These are phyloP conservation scores for Saposhnikovia divaricata DNA, from an alignment of 129 eudicot species.

Conservation along the genomic window DNA sequence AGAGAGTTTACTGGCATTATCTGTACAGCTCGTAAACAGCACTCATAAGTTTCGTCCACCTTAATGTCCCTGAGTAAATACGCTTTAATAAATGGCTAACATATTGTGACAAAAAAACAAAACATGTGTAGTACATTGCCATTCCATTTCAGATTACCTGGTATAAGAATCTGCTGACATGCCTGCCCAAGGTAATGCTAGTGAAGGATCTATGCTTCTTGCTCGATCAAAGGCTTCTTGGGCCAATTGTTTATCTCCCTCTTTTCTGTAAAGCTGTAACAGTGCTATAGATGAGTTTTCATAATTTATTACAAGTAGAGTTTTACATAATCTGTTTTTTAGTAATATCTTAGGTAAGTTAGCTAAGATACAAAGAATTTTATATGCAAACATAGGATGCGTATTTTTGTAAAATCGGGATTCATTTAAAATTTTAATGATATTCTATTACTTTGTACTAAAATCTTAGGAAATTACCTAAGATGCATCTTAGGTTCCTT, in stretches of 20 bases:
- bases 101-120: not conserved
- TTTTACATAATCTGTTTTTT: not conserved
- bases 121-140: not conserved
- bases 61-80: constrained; percentile 45
- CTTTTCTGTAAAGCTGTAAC: constrained; percentile 65
- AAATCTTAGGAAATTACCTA: no score
- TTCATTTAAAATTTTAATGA: no score
- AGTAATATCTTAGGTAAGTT: not conserved
- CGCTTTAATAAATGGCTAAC: constrained; percentile 18
- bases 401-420: no score
- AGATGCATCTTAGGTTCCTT: no score
- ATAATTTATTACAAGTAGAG: not conserved
- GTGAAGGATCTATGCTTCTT: constrained; percentile 96
- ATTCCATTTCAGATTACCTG: constrained; percentile 30
- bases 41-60: constrained; percentile 87
- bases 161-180: constrained; percentile 83
- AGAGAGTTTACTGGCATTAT: constrained; percentile 64
- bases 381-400: no score
- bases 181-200: constrained; percentile 99
- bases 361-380: no score
- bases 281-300: not conserved
- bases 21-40: constrained; percentile 89
- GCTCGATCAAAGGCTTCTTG: constrained; percentile 95
- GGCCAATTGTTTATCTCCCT: constrained; percentile 67
- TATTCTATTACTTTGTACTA: no score